Evolutionary conservation across 305 asterid species (phyloP).

Genomic region (Fraxinus xanthoxyloides): DNA sequence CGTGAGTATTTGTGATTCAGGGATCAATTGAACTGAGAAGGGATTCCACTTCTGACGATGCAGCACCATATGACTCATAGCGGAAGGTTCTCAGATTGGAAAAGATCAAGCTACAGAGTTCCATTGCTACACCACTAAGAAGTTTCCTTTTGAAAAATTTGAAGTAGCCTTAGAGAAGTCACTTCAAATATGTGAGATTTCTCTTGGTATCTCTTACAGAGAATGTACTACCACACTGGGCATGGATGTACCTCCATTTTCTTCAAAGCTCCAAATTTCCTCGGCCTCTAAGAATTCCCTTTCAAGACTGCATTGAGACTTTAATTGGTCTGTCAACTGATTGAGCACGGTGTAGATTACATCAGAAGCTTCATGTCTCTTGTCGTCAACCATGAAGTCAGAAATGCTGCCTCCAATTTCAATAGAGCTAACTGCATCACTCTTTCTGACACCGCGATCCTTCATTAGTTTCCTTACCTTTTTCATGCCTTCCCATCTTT

Average conservation of each 20-base stretch:
- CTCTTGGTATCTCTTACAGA: not conserved
- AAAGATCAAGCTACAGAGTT: not conserved
- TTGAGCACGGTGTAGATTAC: constrained; percentile 23
- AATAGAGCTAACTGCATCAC: constrained; percentile 49
- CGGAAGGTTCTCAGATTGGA: not conserved
- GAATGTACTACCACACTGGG: not conserved
- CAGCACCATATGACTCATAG: not conserved
- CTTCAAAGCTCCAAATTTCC: constrained; percentile 9
- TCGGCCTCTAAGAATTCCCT: constrained; percentile 10
- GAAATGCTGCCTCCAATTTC: constrained; percentile 33
- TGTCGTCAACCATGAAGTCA: constrained; percentile 51
- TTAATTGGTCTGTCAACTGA: constrained; percentile 39
- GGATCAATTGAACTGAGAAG: not conserved
- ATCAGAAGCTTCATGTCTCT: constrained; percentile 30
- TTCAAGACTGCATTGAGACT: constrained; percentile 11
- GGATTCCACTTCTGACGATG: not conserved
- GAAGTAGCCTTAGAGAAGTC: not conserved
- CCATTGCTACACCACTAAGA: not conserved
- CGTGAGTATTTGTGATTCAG: not conserved
- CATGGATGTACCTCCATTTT: not conserved
- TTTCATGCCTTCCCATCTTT: constrained; percentile 48
- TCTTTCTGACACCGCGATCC: constrained; percentile 36
- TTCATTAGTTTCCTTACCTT: constrained; percentile 53
- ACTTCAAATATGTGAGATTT: not conserved
- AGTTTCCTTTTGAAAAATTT: not conserved